Evolutionary conservation across 306 rosid genomes (phyloP), one percentile per base, ranked within the genome.

Genomic region (Acmispon strigosus): DNA sequence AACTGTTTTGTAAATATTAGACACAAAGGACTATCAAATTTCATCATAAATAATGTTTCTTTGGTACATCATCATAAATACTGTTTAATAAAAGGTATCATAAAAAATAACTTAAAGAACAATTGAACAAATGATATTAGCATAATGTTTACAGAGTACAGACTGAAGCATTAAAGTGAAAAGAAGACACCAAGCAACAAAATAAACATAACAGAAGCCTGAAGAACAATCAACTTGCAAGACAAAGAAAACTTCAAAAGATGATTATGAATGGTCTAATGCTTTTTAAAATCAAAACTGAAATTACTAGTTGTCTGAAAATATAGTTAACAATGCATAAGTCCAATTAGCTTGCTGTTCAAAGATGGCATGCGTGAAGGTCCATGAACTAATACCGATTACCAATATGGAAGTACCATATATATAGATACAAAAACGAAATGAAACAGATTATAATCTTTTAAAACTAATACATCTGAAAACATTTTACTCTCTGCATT

Each of bases 1-100:
- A 83, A 83, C 97, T 94, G 84, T 84, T 78, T 82, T 27, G 51
- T 49, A 79, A 47, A 69, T 54, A 75, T 57, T 70, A 75, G 12
- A 76, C 78, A 58, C 47, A 17, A 18, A 62, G 53, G 64, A 77
- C 16, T 66, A 74, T 70, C 49, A 76, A 60, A 42, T 69, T 63
- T 15, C 10, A 62, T 29, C 5, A 24, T n/a, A 61, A 54, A 15
- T 7, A 29, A 3, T 14, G 18, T 20, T 4, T 10, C 32, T 27
- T 27, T 27, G 32, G 32, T 27, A 27, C 32, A 3, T 27, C 32
- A 27, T 27, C 32, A 27, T 27, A 2, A 27, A 4, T 27, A 27
- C 2, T 27, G 32, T 27, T 27, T 27, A 27, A 27, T 27, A 29
- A 42, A 69, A 64, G 12, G 41, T n/a, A 52, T 54, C 75, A 58